Conservation (phyloP, 192 early-diverging fungal species). For the Neocallimastix lanati region DNA sequence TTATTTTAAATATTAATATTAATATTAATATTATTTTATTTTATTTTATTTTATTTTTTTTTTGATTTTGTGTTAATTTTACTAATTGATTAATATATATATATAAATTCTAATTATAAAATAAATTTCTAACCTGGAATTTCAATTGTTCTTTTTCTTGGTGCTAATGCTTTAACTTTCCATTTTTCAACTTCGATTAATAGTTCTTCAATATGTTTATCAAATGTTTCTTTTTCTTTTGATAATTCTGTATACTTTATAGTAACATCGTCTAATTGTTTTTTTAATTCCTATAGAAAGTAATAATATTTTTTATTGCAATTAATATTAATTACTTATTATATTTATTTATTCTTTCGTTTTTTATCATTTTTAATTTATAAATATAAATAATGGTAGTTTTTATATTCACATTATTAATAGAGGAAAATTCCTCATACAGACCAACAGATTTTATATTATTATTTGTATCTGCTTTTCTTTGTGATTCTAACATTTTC, state of each 20-base stretch:
- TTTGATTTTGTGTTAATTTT: too few relatives aligned
- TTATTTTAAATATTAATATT: too few relatives aligned
- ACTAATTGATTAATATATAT: too few relatives aligned
- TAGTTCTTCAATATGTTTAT: background rate
- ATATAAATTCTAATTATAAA: too few relatives aligned
- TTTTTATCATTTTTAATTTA: too few relatives aligned
- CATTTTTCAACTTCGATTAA: background rate
- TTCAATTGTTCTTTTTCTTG: background rate
- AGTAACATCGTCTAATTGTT: background rate
- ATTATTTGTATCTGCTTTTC: background rate
- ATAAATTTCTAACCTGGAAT: background rate
- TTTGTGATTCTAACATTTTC: background rate
- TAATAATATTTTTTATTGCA: too few relatives aligned
- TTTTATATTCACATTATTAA: too few relatives aligned
- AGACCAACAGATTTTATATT: background rate
- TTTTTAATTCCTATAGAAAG: background rate
- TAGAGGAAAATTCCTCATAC: background rate
- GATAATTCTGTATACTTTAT: background rate
- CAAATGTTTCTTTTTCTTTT: background rate
- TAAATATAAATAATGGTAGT: too few relatives aligned
- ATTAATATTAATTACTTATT: too few relatives aligned
- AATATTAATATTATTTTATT: too few relatives aligned
- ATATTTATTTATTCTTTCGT: too few relatives aligned
- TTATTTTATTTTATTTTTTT: too few relatives aligned
- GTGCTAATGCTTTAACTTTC: background rate